phyloP scores from a whole-genome alignment of 257 asterid genomes.

The Jacaranda copaia region DNA sequence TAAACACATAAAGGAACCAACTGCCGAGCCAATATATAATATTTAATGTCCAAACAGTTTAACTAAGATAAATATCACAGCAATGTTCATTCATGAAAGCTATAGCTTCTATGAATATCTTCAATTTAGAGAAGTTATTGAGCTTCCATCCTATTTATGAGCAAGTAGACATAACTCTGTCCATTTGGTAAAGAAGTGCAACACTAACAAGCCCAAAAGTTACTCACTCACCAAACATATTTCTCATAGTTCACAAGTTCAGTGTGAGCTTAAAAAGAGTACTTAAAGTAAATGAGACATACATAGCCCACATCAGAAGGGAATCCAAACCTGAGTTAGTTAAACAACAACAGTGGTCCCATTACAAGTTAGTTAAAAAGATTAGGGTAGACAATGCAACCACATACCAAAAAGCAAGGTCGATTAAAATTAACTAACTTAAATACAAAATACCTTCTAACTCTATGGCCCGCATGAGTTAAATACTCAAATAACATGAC shows the following conservation, averaged over 20 bases:
- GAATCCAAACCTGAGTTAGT: not conserved
- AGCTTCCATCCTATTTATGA: not conserved
- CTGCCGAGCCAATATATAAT: conserved; percentile 1
- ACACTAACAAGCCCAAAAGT: conserved; percentile 4
- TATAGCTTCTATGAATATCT: not conserved
- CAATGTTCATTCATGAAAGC: not conserved
- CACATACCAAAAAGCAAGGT: conserved; percentile 7
- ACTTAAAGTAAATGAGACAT: not conserved
- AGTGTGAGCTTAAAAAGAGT: not conserved
- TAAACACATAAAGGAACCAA: not conserved
- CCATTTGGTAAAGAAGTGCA: conserved; percentile 9
- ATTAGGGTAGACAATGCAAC: conserved; percentile 12
- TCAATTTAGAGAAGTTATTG: not conserved
- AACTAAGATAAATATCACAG: conserved; percentile 3
- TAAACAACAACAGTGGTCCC: conserved; percentile 10
- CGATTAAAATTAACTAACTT: not conserved
- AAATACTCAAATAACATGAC: conserved; percentile 14
- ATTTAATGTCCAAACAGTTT: conserved; percentile 2
- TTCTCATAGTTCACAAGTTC: conserved; percentile 1
- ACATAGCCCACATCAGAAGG: conserved; percentile 4
- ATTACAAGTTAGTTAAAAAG: not conserved
- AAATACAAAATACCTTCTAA: conserved; percentile 1
- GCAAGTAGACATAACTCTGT: not conserved
- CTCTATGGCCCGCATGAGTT: not conserved
- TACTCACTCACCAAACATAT: conserved; percentile 9